Evolutionary conservation across 23 red algal genomes (phyloP).

Genomic region (Gracilariopsis chorda): DNA sequence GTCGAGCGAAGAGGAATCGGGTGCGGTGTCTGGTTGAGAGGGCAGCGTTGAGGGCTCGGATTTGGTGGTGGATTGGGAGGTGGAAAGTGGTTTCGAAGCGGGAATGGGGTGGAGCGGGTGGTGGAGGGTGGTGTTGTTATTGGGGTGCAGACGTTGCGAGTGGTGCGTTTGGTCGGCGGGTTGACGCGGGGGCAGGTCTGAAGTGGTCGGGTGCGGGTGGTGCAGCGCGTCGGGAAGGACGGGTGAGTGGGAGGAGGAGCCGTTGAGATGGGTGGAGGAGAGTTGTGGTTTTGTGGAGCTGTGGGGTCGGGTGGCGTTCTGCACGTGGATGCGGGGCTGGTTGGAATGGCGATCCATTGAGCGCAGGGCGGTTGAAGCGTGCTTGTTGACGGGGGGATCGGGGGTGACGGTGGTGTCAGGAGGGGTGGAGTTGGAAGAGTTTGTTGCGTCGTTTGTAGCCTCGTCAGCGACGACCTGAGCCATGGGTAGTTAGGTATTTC

Average conservation of each 20-base stretch:
- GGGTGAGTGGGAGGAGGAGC: neutral
- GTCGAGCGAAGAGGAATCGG: neutral
- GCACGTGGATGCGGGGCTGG: neutral
- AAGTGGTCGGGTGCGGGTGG: neutral
- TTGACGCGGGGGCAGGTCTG: neutral
- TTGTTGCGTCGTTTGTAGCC: neutral
- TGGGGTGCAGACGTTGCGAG: neutral
- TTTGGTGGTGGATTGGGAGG: neutral
- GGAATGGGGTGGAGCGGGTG: neutral
- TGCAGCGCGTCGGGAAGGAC: neutral
- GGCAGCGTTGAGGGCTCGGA: neutral
- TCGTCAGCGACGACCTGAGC: constrained; percentile 4
- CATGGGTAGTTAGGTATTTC: neutral
- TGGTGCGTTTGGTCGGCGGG: neutral
- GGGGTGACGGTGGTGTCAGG: neutral
- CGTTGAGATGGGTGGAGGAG: neutral
- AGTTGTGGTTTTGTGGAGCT: neutral
- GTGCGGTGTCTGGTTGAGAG: neutral
- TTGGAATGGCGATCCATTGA: neutral
- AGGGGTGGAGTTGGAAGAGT: neutral
- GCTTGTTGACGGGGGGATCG: constrained; percentile 4
- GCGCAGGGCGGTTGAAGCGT: neutral
- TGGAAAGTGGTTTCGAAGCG: neutral
- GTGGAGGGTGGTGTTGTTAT: neutral
- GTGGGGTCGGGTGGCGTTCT: neutral